Base-by-base conservation (phyloP, 1,284 basidiomycete genomes). In the Cryptococcus sp. region DNA sequence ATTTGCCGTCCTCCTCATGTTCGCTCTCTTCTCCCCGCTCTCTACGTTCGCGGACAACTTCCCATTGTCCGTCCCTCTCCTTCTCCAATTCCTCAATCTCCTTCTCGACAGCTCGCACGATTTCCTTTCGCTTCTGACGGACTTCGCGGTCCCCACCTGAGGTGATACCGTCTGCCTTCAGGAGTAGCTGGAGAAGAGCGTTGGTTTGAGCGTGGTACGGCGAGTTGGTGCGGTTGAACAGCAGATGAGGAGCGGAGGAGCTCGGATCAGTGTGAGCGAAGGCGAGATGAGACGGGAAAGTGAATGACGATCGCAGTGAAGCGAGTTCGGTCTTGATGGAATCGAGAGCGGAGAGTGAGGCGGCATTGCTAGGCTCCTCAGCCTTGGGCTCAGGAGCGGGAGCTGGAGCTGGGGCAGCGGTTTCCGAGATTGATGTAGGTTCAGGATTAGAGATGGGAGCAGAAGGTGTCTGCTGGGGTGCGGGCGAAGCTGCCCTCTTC, bases 401-500 rank as follows among this genome's bases (percentile, higher is more conserved):
- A 92, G 78, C 82, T 90, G 22, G 90, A 94, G 40, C 84, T 83
- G 64, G 89, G 90, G 74, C 90, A 93, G 80, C 93, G 93, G 75
- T 91, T 92, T 50, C 84, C 30, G 30, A 10, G 88, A 68, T 51
- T 4, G 16, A 6, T 11, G 51, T 19, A 45, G 62, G 52, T 22
- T 59, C 43, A 42, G 59, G 54, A 23, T 50, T 47, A 23, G 50
- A 40, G 48, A 41, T 39, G 19, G 58, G 19, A 23, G 42, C 49
- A 35, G 57, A 52, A 25, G 57, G 52, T 35, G 30, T 10, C 30
- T 8, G 30, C 8, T 35, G 30, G 8, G 30, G 30, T 35, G 30
- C 7, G 30, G 30, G 30, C 30, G 30, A 35, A 42, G 50, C 53
- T 42, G 60, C 47, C 46, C 57, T 62, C 61, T 66, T 67, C 55